Evolutionary conservation across 1,139 yeast genomes (phyloP).

Genomic region (Candida sp.): DNA sequence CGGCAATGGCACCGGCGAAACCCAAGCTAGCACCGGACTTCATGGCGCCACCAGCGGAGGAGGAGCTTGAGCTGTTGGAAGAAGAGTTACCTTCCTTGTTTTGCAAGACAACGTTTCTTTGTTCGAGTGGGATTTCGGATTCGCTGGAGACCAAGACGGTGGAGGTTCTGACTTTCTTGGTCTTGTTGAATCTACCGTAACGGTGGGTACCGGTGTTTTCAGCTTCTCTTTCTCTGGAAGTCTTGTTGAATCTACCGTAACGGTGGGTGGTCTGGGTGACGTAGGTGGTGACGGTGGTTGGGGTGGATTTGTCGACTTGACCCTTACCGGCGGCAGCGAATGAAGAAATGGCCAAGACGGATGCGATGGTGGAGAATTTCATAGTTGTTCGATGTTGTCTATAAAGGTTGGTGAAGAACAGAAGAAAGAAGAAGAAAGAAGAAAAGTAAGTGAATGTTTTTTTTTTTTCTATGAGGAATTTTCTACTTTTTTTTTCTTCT

Average conservation of each 20-base stretch:
- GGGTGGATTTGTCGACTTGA: constrained; percentile 9
- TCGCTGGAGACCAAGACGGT: constrained; percentile 23
- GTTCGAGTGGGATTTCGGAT: constrained; percentile 11
- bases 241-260: constrained; percentile 39
- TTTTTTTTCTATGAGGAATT: background rate
- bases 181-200: constrained; percentile 49
- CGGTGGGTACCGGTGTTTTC: constrained; percentile 9
- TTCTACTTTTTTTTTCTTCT: too few species aligned
- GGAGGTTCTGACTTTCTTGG: constrained; percentile 31
- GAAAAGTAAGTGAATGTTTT: background rate
- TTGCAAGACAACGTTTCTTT: constrained; percentile 11
- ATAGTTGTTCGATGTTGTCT: background rate
- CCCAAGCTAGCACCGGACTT: constrained; percentile 28
- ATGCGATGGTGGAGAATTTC: constrained; percentile 13
- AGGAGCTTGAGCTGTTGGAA: constrained; percentile 18
- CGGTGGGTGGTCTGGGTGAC: constrained; percentile 16
- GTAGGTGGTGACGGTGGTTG: constrained; percentile 11
- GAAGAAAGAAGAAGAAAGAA: background rate
- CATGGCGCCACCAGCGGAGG: constrained; percentile 24
- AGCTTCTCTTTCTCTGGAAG: too few species aligned
- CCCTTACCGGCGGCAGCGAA: constrained; percentile 11
- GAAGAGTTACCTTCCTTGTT: constrained; percentile 14
- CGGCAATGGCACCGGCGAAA: constrained; percentile 40
- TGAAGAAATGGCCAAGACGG: constrained; percentile 12
- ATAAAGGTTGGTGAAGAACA: background rate